Conservation (phyloP, 345 rosid genomes). For the Eutrema heterophyllum region DNA sequence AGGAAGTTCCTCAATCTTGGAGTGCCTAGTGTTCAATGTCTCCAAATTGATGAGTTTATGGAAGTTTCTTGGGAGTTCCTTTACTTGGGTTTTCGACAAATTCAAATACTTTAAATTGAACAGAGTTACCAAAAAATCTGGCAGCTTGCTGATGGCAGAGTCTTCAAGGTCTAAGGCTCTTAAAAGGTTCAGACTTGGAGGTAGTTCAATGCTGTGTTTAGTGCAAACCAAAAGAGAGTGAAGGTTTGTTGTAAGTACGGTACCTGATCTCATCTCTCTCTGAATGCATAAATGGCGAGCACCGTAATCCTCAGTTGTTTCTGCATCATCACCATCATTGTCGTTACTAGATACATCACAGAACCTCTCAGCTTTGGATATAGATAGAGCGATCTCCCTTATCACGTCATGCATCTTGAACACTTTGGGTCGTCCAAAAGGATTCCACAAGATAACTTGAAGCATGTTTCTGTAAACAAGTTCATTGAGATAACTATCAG, state of each 20-base stretch:
- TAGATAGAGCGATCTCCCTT: conserved; percentile 36
- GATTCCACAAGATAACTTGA: conserved; percentile 33
- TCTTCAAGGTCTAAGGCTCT: conserved; percentile 37
- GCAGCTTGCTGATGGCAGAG: conserved; percentile 25
- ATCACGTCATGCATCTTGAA: conserved; percentile 42
- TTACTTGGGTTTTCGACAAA: conserved; percentile 30
- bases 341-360: conserved; percentile 15
- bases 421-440: conserved; percentile 22
- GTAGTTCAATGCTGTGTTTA: neutral
- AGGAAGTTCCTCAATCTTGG: conserved; percentile 34
- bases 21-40: conserved; percentile 17
- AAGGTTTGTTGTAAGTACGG: conserved; percentile 9
- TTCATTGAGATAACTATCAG: conserved; percentile 34
- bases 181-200: conserved; percentile 18
- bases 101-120: conserved; percentile 42
- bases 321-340: conserved; percentile 5
- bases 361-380: conserved; percentile 30
- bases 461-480: conserved; percentile 38
- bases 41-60: conserved; percentile 31
- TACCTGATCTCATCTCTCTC: conserved; percentile 1
- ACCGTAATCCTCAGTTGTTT: neutral
- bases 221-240: conserved; percentile 34
- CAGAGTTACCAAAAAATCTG: conserved; percentile 15
- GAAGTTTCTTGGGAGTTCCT: conserved; percentile 30
- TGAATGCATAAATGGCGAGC: conserved; percentile 32